These are phyloP conservation scores for Stagonosporopsis cucurbitacearum DNA, from an alignment of 2,329 filamentous ascomycete species.

Conservation along the genomic window DNA sequence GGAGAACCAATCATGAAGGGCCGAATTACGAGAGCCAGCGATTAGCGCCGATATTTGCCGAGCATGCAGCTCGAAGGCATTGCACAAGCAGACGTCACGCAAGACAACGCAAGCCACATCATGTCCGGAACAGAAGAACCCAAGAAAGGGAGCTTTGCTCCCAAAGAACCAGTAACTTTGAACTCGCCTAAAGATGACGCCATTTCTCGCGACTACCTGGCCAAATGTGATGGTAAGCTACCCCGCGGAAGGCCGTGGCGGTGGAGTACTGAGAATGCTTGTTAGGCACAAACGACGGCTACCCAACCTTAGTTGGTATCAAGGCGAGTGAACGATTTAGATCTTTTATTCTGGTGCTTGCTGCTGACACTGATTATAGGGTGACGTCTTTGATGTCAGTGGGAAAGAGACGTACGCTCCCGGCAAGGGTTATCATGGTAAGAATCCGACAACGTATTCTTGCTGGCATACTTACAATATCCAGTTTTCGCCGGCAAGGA, in stretches of 20 bases:
- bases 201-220: conserved; percentile 80
- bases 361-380: conserved; percentile 58
- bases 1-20: conserved; percentile 1
- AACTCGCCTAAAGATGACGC: conserved; percentile 85
- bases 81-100: conserved; percentile 11
- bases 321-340: conserved; percentile 50
- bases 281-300: conserved; percentile 68
- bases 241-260: conserved; percentile 4
- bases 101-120: conserved; percentile 9
- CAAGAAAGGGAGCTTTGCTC: conserved; percentile 69
- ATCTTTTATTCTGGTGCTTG: not conserved
- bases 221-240: conserved; percentile 78
- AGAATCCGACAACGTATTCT: conserved; percentile 35
- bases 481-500: conserved; percentile 95
- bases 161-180: conserved; percentile 77
- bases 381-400: conserved; percentile 91
- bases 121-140: conserved; percentile 45
- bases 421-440: conserved; percentile 85
- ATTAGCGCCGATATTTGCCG: conserved; percentile 10
- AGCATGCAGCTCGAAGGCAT: not conserved
- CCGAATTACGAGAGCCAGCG: not conserved
- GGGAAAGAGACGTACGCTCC: conserved; percentile 86
- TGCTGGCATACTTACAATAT: not conserved
- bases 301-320: conserved; percentile 67
- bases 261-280: conserved; percentile 1